Evolutionary conservation across 2,329 filamentous ascomycete species (phyloP).

Genomic region (Parastagonospora avenae): DNA sequence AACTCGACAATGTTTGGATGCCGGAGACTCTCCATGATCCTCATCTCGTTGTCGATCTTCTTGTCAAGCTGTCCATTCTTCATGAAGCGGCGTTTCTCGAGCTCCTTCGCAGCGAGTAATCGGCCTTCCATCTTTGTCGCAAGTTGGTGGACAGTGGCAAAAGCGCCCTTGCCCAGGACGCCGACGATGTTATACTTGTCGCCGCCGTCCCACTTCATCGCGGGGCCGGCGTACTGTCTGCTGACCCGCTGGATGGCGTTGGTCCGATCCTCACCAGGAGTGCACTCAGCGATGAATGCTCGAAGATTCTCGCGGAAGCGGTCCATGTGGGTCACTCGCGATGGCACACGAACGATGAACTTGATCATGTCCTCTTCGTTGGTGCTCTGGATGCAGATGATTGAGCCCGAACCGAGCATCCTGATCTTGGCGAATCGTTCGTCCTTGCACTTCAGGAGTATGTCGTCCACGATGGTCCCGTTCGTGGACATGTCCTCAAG

Average conservation of each 20-base stretch:
- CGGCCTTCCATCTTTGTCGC: constrained; percentile 83
- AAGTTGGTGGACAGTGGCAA: constrained; percentile 90
- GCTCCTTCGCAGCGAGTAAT: constrained; percentile 89
- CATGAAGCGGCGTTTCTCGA: constrained; percentile 91
- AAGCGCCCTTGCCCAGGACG: constrained; percentile 83
- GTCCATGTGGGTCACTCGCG: constrained; percentile 67
- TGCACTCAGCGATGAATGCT: constrained; percentile 62
- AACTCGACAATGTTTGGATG: constrained; percentile 93
- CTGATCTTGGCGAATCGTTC: constrained; percentile 54
- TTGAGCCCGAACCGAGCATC: constrained; percentile 73
- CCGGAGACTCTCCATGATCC: constrained; percentile 83
- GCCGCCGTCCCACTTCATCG: constrained; percentile 83
- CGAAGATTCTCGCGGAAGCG: constrained; percentile 72
- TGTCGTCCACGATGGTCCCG: constrained; percentile 83
- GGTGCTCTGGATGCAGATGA: constrained; percentile 69
- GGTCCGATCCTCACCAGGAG: constrained; percentile 30
- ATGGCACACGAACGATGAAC: constrained; percentile 86
- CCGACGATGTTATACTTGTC: constrained; percentile 78
- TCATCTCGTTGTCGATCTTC: constrained; percentile 96
- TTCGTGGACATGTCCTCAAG: constrained; percentile 95
- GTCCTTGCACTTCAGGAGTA: constrained; percentile 63
- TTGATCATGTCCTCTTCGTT: constrained; percentile 67
- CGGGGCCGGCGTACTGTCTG: constrained; percentile 45
- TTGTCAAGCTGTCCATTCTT: constrained; percentile 89
- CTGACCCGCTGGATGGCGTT: constrained; percentile 29